Base-by-base conservation (phyloP, 441 rosid genomes). In the Codiaeum variegatum region DNA sequence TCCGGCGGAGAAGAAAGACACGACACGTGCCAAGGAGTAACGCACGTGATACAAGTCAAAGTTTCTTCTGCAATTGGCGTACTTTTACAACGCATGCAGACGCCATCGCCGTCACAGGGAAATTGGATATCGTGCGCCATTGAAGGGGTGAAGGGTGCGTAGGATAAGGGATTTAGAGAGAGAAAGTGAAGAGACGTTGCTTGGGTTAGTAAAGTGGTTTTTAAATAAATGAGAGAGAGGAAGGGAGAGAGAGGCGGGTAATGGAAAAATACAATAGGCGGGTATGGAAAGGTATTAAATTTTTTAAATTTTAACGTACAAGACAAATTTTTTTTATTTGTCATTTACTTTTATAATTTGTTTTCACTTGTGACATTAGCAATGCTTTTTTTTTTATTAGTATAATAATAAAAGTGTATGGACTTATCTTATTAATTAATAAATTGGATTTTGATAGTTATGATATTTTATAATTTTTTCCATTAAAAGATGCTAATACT, bases 71-170 rank as follows among this genome's bases (percentile, higher is more conserved):
- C 0, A 0, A 77, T 60, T 12, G 95, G 91, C 52, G 66, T 79
- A 6, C 42, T 62, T 68, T 83, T 80, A 83, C 95, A 87, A 56
- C 63, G 63, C 91, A 90, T 85, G 82, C 93, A 90, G 4, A 72
- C 52, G 21, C 87, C 91, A 3, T 83, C 90, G 19, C 85, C 87
- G 72, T 87, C 86, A 79, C 96, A 91, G 0, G 97, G 95, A 9
- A 90, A 85, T 71, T 90, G 86, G 52, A 62, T 77, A 42, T 46
- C 84, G 51, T 65, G 80, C 66, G 86, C 85, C 94, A 89, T 85
- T 85, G 18, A 13, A 24, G 1, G 61, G 28, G 47, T 24, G 18
- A 9, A 18, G 70, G 2, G 54, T 49, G 56, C 60, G 49, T 44
- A 29, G 67, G 75, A 72, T 62, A 72, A 51, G 66, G 32, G 36